Percentiles rank a stretch among this genome's conserved stretches.
These are phyloP conservation scores for Flammula alnicola DNA, from an alignment of 1,284 basidiomycete genomes.

Conservation along the genomic window DNA sequence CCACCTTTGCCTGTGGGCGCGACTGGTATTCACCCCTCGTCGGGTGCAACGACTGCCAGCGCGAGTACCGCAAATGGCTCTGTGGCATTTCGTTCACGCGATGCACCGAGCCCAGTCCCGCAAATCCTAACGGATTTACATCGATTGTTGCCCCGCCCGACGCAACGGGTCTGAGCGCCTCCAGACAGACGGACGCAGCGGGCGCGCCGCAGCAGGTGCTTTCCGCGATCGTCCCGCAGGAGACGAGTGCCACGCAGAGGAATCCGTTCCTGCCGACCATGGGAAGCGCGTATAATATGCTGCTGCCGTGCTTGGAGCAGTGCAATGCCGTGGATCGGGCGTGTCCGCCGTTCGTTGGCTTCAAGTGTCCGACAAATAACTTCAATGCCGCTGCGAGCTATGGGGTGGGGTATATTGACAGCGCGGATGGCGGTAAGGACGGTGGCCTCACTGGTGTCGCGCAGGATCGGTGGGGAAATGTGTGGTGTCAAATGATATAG, in stretches of 20 bases:
- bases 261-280: conserved; percentile 53
- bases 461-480: conserved; percentile 78
- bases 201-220: conserved; percentile 33
- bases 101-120: conserved; percentile 58
- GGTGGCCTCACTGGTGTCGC: conserved; percentile 54
- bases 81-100: conserved; percentile 76
- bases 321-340: conserved; percentile 77
- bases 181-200: conserved; percentile 10
- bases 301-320: conserved; percentile 80
- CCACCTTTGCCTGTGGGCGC: conserved; percentile 78
- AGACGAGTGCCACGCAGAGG: conserved; percentile 43
- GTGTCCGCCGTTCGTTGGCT: conserved; percentile 75
- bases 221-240: conserved; percentile 50
- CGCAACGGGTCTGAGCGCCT: conserved; percentile 32
- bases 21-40: conserved; percentile 82
- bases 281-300: conserved; percentile 53
- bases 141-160: conserved; percentile 30
- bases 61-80: conserved; percentile 79
- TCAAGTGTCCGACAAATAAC: conserved; percentile 67
- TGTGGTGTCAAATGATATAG: conserved; percentile 70
- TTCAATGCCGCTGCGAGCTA: conserved; percentile 77
- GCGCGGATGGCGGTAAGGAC: conserved; percentile 49
- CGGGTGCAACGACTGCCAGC: conserved; percentile 77
- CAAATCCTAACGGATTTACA: conserved; percentile 36
- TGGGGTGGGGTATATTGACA: conserved; percentile 74